Evolutionary conservation across 2,329 filamentous ascomycete species (phyloP).

Genomic region (Aspergillus ruber): DNA sequence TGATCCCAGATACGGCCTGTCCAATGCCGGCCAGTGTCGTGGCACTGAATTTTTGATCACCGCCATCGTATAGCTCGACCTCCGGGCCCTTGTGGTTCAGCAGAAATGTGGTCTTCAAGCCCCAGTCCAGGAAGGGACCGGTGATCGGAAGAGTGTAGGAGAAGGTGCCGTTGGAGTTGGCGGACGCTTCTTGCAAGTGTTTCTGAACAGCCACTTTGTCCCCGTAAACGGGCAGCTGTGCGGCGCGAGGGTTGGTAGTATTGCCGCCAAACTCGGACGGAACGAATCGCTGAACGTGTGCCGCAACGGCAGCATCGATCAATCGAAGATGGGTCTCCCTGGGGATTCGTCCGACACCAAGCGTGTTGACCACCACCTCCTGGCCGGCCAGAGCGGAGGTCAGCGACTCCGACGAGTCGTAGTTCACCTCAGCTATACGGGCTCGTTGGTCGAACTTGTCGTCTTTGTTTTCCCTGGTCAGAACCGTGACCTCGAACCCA

Average conservation of each 20-base stretch:
- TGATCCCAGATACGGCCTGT: conserved; percentile 44
- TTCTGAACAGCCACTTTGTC: conserved; percentile 25
- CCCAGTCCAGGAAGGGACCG: conserved; percentile 31
- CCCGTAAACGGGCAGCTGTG: conserved; percentile 24
- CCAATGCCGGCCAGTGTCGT: conserved; percentile 46
- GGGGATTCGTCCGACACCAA: conserved; percentile 4
- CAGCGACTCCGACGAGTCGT: conserved; percentile 19
- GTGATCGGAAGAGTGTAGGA: conserved; percentile 27
- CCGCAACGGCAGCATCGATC: conserved; percentile 7
- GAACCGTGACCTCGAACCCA: conserved; percentile 20
- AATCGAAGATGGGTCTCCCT: conserved; percentile 1
- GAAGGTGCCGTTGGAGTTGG: conserved; percentile 11
- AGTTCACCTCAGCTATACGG: conserved; percentile 21
- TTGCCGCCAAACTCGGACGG: conserved; percentile 34
- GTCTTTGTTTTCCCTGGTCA: conserved; percentile 14
- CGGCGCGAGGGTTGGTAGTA: conserved; percentile 16
- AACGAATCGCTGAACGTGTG: conserved; percentile 7
- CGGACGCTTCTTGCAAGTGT: conserved; percentile 17
- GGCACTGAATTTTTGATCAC: conserved; percentile 43
- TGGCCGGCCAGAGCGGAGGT: conserved; percentile 19
- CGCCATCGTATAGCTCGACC: conserved; percentile 45
- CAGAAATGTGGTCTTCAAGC: conserved; percentile 36
- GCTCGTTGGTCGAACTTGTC: conserved; percentile 3
- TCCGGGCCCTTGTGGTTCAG: conserved; percentile 32
- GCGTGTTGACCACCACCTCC: conserved; percentile 22